These are phyloP conservation scores for Decorospora gaudefroyi DNA, from an alignment of 2,329 filamentous ascomycete species.

Conservation along the genomic window DNA sequence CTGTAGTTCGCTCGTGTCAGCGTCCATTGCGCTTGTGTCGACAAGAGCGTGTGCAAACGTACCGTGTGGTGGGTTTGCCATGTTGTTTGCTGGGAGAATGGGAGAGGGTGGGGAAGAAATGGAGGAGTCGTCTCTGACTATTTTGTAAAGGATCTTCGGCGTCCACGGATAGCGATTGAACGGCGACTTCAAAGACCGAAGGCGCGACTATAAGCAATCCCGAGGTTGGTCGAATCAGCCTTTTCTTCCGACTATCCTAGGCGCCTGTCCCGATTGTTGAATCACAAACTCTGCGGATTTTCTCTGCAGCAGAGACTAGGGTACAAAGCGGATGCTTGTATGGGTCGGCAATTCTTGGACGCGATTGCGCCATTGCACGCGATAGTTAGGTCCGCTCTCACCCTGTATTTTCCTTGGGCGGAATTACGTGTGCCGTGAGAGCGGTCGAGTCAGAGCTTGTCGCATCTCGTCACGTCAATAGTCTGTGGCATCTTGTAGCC, in stretches of 20 bases:
- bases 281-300: constrained; percentile 12
- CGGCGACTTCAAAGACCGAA: constrained; percentile 8
- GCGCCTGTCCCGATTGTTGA: constrained; percentile 14
- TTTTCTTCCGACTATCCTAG: constrained; percentile 18
- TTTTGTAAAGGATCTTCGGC: constrained; percentile 1
- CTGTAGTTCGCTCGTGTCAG: constrained; percentile 49
- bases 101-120: constrained; percentile 1
- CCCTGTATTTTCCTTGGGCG: constrained; percentile 8
- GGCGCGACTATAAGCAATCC: constrained; percentile 4
- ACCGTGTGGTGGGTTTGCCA: constrained; percentile 60
- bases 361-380: constrained; percentile 49
- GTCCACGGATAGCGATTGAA: constrained; percentile 9
- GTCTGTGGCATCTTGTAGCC: constrained; percentile 2
- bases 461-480: constrained; percentile 3
- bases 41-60: constrained; percentile 19
- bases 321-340: constrained; percentile 25
- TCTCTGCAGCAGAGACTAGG: constrained; percentile 26
- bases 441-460: constrained; percentile 7
- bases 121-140: constrained; percentile 3
- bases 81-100: constrained; percentile 27
- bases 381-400: constrained; percentile 26
- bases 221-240: not conserved
- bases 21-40: constrained; percentile 8
- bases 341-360: constrained; percentile 42
- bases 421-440: constrained; percentile 15